Percentiles rank a stretch among this genome's conserved stretches.
Conservation (phyloP, 2,329 filamentous ascomycete species). For the Pseudocercospora crystallina region DNA sequence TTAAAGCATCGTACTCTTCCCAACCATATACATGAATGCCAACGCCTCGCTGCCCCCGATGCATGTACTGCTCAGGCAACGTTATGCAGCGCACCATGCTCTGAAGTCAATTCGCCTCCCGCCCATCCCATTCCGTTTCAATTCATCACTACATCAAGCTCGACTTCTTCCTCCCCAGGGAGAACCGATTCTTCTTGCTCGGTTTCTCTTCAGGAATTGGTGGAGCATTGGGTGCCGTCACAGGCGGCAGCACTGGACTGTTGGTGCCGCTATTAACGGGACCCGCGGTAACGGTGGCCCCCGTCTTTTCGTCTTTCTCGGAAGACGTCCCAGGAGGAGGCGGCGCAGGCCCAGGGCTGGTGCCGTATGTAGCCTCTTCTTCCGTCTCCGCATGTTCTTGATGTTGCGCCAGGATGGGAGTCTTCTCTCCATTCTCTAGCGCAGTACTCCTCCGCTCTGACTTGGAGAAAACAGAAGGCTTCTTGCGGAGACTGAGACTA, state of each 20-base stretch:
- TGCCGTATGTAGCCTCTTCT: neutral
- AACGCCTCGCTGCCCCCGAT: too few relatives aligned
- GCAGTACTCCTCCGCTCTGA: constrained; percentile 2
- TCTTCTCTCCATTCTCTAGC: neutral
- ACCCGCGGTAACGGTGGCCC: too few relatives aligned
- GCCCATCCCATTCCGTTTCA: too few relatives aligned
- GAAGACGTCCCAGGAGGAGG: too few relatives aligned
- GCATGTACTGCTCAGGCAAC: too few relatives aligned
- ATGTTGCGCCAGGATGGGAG: neutral
- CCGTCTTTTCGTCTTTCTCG: too few relatives aligned
- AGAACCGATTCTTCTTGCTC: constrained; percentile 64
- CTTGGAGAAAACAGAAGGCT: constrained; percentile 7
- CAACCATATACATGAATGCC: constrained; percentile 13
- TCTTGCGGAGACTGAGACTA: constrained; percentile 8
- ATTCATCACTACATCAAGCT: constrained; percentile 10
- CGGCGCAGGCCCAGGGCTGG: too few relatives aligned
- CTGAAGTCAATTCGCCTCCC: neutral
- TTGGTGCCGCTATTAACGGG: too few relatives aligned
- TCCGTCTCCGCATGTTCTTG: neutral
- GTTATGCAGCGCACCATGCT: too few relatives aligned
- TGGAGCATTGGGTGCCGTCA: too few relatives aligned
- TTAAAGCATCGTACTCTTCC: constrained; percentile 24
- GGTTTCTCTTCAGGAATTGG: constrained; percentile 30
- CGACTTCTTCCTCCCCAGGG: constrained; percentile 71
- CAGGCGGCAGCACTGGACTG: too few relatives aligned